Evolutionary conservation across 441 rosid species (phyloP).

Genomic region (Syzygium syzygioides): DNA sequence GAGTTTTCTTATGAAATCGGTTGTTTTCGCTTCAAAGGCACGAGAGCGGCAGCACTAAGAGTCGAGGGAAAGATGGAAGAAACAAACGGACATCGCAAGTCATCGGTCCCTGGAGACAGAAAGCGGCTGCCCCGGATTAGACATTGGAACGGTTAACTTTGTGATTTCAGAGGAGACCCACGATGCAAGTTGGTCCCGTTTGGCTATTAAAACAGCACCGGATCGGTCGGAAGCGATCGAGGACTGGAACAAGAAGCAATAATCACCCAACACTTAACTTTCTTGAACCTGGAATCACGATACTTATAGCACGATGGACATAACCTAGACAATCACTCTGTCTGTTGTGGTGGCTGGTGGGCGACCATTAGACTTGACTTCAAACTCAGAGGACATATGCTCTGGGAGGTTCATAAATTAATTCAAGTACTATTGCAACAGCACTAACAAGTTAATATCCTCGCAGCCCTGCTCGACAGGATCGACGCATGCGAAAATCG

Average conservation of each 20-base stretch:
- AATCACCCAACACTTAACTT: neutral
- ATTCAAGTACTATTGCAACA: neutral
- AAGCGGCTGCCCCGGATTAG: neutral
- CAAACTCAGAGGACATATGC: neutral
- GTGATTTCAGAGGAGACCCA: neutral
- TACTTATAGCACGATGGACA: neutral
- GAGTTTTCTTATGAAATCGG: neutral
- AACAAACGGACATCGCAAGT: neutral
- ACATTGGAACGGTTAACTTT: neutral
- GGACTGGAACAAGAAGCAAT: neutral
- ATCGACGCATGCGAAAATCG: neutral
- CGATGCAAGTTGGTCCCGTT: neutral
- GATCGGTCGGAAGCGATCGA: neutral
- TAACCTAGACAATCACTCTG: neutral
- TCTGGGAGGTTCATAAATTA: neutral
- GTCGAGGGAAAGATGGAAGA: neutral
- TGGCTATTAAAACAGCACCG: neutral
- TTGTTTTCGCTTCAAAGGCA: neutral
- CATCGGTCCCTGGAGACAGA: neutral
- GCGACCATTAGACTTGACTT: neutral
- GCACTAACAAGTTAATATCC: neutral
- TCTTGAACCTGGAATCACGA: neutral
- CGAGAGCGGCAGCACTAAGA: neutral
- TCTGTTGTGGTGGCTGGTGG: neutral
- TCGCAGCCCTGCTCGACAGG: neutral